phyloP scores from a whole-genome alignment of 768 basidiomycete genomes.

The Collybia sp. region DNA sequence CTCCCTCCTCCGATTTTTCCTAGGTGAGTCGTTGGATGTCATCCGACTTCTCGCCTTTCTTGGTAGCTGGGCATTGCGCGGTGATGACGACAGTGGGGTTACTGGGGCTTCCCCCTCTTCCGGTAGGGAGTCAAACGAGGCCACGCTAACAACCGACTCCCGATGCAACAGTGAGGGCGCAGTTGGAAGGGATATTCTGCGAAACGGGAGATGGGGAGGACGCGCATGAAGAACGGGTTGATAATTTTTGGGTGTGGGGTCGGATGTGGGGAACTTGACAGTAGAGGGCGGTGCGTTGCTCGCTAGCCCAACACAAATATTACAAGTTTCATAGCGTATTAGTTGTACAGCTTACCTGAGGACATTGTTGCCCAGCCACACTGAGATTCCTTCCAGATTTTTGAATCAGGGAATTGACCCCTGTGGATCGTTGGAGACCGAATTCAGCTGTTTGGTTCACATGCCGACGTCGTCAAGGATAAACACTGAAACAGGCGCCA shows the following conservation, averaged over 20 bases:
- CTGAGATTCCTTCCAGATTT: no score
- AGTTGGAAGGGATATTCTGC: slow-evolving; percentile 57
- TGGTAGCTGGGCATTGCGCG: slow-evolving; percentile 19
- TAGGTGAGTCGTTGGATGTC: slow-evolving; percentile 32
- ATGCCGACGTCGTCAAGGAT: no score
- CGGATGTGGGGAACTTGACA: slow-evolving; percentile 22
- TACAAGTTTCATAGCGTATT: no score
- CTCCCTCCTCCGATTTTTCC: slow-evolving; percentile 31
- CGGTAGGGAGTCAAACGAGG: slow-evolving; percentile 68
- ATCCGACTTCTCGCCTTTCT: slow-evolving; percentile 27
- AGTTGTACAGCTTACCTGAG: no score
- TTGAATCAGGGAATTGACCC: no score
- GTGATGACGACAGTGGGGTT: slow-evolving; percentile 23
- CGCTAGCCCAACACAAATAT: no score
- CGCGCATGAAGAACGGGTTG: slow-evolving; percentile 28
- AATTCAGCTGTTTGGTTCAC: no score
- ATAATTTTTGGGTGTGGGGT: slow-evolving; percentile 11
- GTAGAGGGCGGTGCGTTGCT: slow-evolving; percentile 5
- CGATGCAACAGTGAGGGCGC: slow-evolving; percentile 48
- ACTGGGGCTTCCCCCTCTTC: slow-evolving; percentile 38
- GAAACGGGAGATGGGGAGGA: slow-evolving; percentile 52
- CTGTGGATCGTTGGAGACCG: no score
- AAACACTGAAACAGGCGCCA: no score
- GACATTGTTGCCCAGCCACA: no score
- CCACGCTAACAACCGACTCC: slow-evolving; percentile 64